These are phyloP conservation scores for Cryphonectria japonica DNA, from an alignment of 2,329 filamentous ascomycete genomes.

Conservation along the genomic window DNA sequence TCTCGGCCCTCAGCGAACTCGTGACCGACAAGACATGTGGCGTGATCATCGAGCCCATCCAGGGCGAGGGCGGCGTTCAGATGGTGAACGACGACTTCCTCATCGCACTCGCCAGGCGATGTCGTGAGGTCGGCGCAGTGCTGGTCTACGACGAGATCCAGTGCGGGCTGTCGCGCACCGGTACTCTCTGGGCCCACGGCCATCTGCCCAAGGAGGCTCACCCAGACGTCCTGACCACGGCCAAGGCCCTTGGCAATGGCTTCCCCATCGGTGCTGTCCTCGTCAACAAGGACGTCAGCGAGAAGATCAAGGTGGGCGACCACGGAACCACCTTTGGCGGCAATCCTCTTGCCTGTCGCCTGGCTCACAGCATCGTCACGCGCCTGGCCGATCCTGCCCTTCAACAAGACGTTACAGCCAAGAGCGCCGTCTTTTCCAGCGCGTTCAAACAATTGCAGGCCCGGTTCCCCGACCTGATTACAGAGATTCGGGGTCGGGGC, in stretches of 20 bases:
- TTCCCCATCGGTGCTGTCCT: constrained; percentile 90
- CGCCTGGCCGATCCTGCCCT: constrained; percentile 74
- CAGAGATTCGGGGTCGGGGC: constrained; percentile 80
- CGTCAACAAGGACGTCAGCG: constrained; percentile 63
- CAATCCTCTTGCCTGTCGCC: constrained; percentile 81
- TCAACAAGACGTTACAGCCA: constrained; percentile 70
- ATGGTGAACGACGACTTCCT: constrained; percentile 84
- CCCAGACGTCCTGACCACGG: constrained; percentile 90
- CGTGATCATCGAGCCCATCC: constrained; percentile 95
- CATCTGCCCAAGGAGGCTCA: constrained; percentile 77
- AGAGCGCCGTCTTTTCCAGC: constrained; percentile 56
- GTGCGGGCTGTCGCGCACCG: constrained; percentile 87
- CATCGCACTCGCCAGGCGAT: constrained; percentile 78
- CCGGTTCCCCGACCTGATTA: constrained; percentile 69
- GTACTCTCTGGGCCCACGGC: constrained; percentile 86
- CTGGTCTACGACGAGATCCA: constrained; percentile 98
- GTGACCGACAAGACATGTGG: constrained; percentile 88
- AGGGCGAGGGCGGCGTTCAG: constrained; percentile 93
- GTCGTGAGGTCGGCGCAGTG: constrained; percentile 83
- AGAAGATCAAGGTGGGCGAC: constrained; percentile 69
- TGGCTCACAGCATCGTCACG: constrained; percentile 84
- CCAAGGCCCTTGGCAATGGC: constrained; percentile 95
- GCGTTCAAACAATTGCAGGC: constrained; percentile 52
- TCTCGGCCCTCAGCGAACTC: constrained; percentile 69
- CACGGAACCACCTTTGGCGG: constrained; percentile 95